Base-by-base conservation (phyloP, 2,329 filamentous ascomycete species). In the Fusarium guadeloupense region DNA sequence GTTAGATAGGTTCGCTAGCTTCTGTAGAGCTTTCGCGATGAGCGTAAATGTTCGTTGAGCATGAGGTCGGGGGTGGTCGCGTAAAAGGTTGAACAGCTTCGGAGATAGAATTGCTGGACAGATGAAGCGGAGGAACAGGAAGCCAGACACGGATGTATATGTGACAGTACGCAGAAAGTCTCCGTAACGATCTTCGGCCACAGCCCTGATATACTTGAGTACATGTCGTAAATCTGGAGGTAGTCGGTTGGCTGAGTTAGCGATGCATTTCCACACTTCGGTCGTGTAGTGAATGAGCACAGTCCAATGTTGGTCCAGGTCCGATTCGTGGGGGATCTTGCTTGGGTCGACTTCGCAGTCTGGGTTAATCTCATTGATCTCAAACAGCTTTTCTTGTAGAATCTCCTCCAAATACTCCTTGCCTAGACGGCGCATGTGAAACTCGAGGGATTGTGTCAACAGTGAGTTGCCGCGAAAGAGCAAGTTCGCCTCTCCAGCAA, bases 311-410 rank as follows among this genome's bases (percentile, higher is more conserved):
- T 90, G 87, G 33, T 91, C 85, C 3, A 97, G 77, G 67, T 96
- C 92, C 21, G 93, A 88, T 9, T 76, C 76, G 17, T 76, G 68
- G 2, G 68, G 61, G 26, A 96, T 81, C 55, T 90, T 89, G 75
- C 91, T 92, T 1, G 95, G 94, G 71, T 99, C 95, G 9, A 99
- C 93, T 74, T 99, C 95, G 74, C 94, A 98, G 68, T 97, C 91
- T 0, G 90, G 89, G 71, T 98, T 93, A 62, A 90, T 86, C 67
- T 94, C 90, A 70, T 96, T 95, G 72, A 99, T 97, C 71, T 96
- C 91, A 54, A 85, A 83, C 38, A 99, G 85, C 75, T 93, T 95
- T 45, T 93, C 89, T n/a, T 87, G 87, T 33, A 99, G 81, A 1
- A 92, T 89, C 43, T 96, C 91, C 67, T 96, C 91, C 2, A 99